Evolutionary conservation across 768 basidiomycete genomes (phyloP), one percentile per base, ranked within the genome.

Genomic region (Lactarius pseudohatsudake): DNA sequence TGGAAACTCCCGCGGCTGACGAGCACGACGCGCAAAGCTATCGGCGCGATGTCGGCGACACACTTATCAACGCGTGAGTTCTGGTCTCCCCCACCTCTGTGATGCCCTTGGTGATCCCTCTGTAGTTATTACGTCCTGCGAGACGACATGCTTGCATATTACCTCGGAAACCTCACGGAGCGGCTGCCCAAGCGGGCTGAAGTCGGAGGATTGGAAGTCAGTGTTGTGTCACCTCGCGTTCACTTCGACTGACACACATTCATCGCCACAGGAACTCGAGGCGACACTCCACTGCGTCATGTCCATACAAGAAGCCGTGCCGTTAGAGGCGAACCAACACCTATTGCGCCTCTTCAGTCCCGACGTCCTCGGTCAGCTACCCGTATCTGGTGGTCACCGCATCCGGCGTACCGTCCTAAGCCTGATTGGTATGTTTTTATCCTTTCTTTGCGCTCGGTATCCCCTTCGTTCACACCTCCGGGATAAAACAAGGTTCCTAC

Each of bases 251-350:
- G 9, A 30, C 26, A 40, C 26, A 36, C 41, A 18, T n/a, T n/a
- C n/a, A n/a, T 69, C 13, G 34, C 18, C 11, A 22, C 69, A 96
- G 92, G 88, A 92, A 66, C 83, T 94, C 45, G 96, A 98, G 76
- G 91, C 91, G 2, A 88, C 88, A 0, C 75, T 98, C 8, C 92
- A 96, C 73, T 95, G 92, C 72, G 81, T 96, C 45, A 87, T 88
- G 79, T 89, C 89, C 7, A 82, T 94, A 10, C 92, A 96, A 72
- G 96, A 98, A 80, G 93, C 94, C 0, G 81, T 96, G 6, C 87
- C 86, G 3, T 70, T 86, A 1, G 82, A 84, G 45, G 80, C 82
- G 62, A 83, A 83, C 60, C 73, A 77, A 0, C 82, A 87, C 57
- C 79, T 94, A 3, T 75, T 79, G 28, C 82, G 83, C 11, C 70